Evolutionary conservation across 768 basidiomycete genomes (phyloP).

Genomic region (Fibroporia radiculosa): DNA sequence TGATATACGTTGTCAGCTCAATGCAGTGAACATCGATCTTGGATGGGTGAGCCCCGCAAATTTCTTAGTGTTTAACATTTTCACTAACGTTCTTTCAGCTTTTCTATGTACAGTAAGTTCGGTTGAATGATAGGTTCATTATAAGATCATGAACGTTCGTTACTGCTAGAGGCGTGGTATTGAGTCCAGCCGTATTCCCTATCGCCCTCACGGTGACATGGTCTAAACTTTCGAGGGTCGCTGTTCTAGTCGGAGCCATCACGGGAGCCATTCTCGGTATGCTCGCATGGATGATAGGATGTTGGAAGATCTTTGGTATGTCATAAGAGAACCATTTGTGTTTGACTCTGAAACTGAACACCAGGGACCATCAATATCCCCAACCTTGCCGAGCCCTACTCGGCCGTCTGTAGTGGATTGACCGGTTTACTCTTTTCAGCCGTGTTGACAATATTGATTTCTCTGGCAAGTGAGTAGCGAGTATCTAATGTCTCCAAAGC

Average conservation of each 20-base stretch:
- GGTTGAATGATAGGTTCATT: no score
- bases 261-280: slow-evolving; percentile 35
- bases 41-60: slow-evolving; percentile 31
- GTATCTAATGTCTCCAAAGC: no score
- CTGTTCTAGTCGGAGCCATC: slow-evolving; percentile 33
- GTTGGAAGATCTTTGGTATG: slow-evolving; percentile 40
- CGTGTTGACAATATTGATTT: slow-evolving; percentile 23
- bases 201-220: slow-evolving; percentile 40
- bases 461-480: slow-evolving; percentile 20
- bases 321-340: background rate
- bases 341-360: background rate
- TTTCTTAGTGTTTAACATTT: background rate
- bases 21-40: slow-evolving; percentile 37
- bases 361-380: slow-evolving; percentile 25
- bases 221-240: slow-evolving; percentile 35
- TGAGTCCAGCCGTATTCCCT: slow-evolving; percentile 44
- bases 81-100: slow-evolving; percentile 15
- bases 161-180: slow-evolving; percentile 35
- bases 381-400: slow-evolving; percentile 28
- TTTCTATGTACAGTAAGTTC: slow-evolving; percentile 38
- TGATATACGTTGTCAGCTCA: slow-evolving; percentile 23
- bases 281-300: slow-evolving; percentile 44
- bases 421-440: slow-evolving; percentile 26
- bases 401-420: slow-evolving; percentile 27
- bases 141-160: background rate